These are phyloP conservation scores for Saturnispora sanitii DNA, from an alignment of 805 yeast species.

Conservation along the genomic window DNA sequence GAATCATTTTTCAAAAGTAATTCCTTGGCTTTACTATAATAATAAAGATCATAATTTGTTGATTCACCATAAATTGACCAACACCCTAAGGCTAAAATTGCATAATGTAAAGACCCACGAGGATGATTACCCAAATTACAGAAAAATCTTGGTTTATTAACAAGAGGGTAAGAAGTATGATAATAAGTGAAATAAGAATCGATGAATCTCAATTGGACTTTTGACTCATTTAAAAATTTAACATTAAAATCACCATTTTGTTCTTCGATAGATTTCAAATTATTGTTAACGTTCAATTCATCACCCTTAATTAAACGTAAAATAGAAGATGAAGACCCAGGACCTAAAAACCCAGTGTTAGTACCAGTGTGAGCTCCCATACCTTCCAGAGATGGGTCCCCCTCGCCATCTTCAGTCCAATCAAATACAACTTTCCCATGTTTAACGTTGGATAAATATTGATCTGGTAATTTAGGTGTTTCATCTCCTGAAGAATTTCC, in stretches of 20 bases:
- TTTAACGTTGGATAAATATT: conserved; percentile 10
- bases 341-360: conserved; percentile 53
- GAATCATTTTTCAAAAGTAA: conserved; percentile 28
- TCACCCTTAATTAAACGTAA: conserved; percentile 30
- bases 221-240: conserved; percentile 4
- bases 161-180: conserved; percentile 53
- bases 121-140: conserved; percentile 35
- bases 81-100: conserved; percentile 58
- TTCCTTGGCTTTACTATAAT: conserved; percentile 44
- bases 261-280: conserved; percentile 1
- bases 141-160: conserved; percentile 45
- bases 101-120: conserved; percentile 41
- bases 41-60: conserved; percentile 41
- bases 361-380: conserved; percentile 50
- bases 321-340: conserved; percentile 49
- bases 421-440: conserved; percentile 12
- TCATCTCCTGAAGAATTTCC: conserved; percentile 2
- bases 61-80: conserved; percentile 54
- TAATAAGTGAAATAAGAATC: conserved; percentile 45
- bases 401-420: conserved; percentile 12
- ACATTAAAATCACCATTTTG: background rate
- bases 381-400: conserved; percentile 34
- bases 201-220: conserved; percentile 15
- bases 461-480: conserved; percentile 12
- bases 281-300: conserved; percentile 20